These are phyloP conservation scores for Claviceps sorghi DNA, from an alignment of 2,329 filamentous ascomycete genomes.

Conservation along the genomic window DNA sequence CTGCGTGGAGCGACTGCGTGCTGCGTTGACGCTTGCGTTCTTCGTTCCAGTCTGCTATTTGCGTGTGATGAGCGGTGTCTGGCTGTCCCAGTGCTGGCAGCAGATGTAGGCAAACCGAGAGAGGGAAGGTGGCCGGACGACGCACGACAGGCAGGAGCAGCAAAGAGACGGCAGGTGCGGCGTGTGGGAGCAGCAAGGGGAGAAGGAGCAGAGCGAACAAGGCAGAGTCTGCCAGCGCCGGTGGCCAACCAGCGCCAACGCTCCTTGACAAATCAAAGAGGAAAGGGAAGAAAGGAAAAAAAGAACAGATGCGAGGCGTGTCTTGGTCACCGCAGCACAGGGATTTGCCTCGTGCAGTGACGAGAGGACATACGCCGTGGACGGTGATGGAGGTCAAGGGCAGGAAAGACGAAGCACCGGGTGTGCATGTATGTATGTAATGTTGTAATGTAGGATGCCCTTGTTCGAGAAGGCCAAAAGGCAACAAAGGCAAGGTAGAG, in stretches of 20 bases:
- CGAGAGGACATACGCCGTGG: constrained; percentile 1
- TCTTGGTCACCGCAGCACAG: neutral
- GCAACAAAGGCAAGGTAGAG: too few species aligned
- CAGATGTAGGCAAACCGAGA: too few species aligned
- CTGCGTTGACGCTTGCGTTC: too few species aligned
- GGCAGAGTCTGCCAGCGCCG: constrained; percentile 1
- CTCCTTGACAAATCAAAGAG: neutral
- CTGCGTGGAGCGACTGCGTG: too few species aligned
- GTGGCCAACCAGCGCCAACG: neutral
- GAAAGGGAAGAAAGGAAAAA: neutral
- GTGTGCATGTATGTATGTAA: too few species aligned
- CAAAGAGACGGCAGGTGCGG: neutral
- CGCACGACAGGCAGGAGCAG: neutral
- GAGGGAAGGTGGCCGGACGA: too few species aligned
- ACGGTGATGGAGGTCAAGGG: neutral
- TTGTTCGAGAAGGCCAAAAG: too few species aligned
- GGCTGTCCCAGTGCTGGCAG: too few species aligned
- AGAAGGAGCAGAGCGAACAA: neutral
- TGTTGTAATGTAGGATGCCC: too few species aligned
- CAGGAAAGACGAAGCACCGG: neutral
- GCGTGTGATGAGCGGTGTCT: too few species aligned
- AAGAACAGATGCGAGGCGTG: neutral
- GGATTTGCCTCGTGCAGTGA: neutral
- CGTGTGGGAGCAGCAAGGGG: neutral
- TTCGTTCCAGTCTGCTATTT: too few species aligned